phyloP scores from a whole-genome alignment of 2,329 filamentous ascomycete genomes.

The Microsporum canis region DNA sequence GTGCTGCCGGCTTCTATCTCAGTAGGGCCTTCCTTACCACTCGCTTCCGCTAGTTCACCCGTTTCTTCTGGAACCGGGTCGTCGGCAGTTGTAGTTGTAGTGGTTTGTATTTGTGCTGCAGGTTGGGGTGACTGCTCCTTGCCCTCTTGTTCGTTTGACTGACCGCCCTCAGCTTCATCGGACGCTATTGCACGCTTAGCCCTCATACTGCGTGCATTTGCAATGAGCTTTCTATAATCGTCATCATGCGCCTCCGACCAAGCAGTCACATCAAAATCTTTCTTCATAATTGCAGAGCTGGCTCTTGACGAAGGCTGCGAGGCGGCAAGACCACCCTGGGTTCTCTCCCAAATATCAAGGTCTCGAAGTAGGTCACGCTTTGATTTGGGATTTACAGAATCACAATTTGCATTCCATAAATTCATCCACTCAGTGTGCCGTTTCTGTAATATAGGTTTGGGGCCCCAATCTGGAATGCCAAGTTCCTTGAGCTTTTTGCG shows the following conservation, averaged over 20 bases:
- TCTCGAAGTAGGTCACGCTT: constrained; percentile 65
- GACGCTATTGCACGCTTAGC: background rate
- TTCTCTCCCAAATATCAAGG: constrained; percentile 75
- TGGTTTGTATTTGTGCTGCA: background rate
- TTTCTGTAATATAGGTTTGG: constrained; percentile 57
- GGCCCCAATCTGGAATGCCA: constrained; percentile 61
- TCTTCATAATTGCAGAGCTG: constrained; percentile 55
- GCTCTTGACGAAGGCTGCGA: constrained; percentile 12
- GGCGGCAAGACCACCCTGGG: constrained; percentile 50
- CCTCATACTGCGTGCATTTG: constrained; percentile 47
- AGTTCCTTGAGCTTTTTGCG: constrained; percentile 72
- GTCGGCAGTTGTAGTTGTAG: background rate
- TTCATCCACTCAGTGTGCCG: constrained; percentile 91
- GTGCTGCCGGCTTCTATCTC: background rate
- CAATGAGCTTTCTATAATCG: constrained; percentile 71
- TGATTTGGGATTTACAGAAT: constrained; percentile 60
- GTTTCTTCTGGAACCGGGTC: background rate
- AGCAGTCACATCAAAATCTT: constrained; percentile 71
- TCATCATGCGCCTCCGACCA: constrained; percentile 63
- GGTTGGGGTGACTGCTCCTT: background rate
- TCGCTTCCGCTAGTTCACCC: no score
- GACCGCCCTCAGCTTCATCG: background rate
- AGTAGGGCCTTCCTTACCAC: background rate
- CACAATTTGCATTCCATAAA: constrained; percentile 93
- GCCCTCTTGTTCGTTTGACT: constrained; percentile 16